Evolutionary conservation across 805 yeast species (phyloP).

Genomic region (Yamadazyma kitorensis): DNA sequence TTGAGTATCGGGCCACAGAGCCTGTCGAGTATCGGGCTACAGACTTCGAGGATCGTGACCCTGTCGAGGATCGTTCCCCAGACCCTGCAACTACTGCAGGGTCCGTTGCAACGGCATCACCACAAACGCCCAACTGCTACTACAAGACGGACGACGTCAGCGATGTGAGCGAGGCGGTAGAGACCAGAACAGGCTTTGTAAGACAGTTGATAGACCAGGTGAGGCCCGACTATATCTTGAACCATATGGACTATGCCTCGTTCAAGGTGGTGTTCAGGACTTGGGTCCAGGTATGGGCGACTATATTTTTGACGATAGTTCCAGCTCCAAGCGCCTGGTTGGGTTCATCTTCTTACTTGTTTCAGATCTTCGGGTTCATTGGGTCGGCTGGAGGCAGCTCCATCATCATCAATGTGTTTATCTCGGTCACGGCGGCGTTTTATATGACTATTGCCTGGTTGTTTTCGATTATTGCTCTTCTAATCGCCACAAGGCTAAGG

Average conservation of each 20-base stretch:
- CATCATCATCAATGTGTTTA: slow-evolving; percentile 17
- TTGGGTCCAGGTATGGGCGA: slow-evolving; percentile 26
- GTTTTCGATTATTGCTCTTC: slow-evolving; percentile 19
- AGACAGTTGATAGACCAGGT: slow-evolving; percentile 9
- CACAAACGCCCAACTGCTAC: slow-evolving; percentile 5
- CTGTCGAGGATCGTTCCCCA: too few species aligned
- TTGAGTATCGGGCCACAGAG: too few species aligned
- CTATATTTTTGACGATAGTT: slow-evolving; percentile 22
- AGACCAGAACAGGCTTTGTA: slow-evolving; percentile 12
- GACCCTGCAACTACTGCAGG: too few species aligned
- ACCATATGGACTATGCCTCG: slow-evolving; percentile 25
- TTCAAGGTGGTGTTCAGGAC: slow-evolving; percentile 23
- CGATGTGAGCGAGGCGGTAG: slow-evolving; percentile 7
- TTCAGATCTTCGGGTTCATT: slow-evolving; percentile 27
- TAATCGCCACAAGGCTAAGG: slow-evolving; percentile 22
- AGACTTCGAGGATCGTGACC: too few species aligned
- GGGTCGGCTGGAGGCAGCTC: slow-evolving; percentile 26
- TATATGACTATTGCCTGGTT: slow-evolving; percentile 22
- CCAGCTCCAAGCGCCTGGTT: slow-evolving; percentile 25
- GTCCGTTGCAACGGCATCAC: too few species aligned
- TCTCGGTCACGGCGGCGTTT: slow-evolving; percentile 16
- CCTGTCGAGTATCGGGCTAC: too few species aligned
- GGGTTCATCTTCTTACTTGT: slow-evolving; percentile 26
- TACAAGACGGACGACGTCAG: slow-evolving; percentile 1
- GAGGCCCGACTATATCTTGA: slow-evolving; percentile 23